Evolutionary conservation across 805 yeast genomes (phyloP).

Genomic region (Candida pini): DNA sequence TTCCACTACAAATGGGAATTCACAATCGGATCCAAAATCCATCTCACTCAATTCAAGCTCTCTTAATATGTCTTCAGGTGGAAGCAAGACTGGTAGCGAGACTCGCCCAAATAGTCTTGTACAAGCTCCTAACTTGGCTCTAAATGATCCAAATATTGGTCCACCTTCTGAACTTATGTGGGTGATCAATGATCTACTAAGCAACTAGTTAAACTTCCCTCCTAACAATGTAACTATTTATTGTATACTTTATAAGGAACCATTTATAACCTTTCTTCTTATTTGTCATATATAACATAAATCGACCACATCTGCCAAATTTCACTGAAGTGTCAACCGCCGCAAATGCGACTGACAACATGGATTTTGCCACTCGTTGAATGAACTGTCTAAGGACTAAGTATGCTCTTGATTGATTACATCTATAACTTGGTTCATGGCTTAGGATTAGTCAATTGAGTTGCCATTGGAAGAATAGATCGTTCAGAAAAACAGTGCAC

Average conservation of each 20-base stretch:
- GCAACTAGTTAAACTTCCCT: slow-evolving; percentile 11
- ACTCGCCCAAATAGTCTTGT: not conserved
- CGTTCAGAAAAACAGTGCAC: too few relatives aligned
- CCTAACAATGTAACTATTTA: too few relatives aligned
- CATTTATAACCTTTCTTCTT: not conserved
- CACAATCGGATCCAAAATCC: not conserved
- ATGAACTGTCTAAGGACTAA: too few relatives aligned
- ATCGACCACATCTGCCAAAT: slow-evolving; percentile 9
- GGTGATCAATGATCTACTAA: slow-evolving; percentile 60
- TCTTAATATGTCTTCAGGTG: too few relatives aligned
- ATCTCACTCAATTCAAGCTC: too few relatives aligned
- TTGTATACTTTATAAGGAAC: too few relatives aligned
- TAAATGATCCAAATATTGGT: slow-evolving; percentile 24
- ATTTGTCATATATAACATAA: not conserved
- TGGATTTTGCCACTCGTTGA: slow-evolving; percentile 21
- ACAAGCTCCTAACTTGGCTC: slow-evolving; percentile 17
- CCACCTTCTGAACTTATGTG: slow-evolving; percentile 65
- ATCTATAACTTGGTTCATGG: too few relatives aligned
- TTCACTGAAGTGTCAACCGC: slow-evolving; percentile 3
- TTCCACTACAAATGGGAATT: not conserved
- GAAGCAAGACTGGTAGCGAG: not conserved
- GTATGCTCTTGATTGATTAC: too few relatives aligned
- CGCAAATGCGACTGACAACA: too few relatives aligned
- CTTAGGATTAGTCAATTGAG: too few relatives aligned
- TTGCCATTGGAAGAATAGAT: too few relatives aligned